Percentiles rank a stretch among this genome's conserved stretches.
These are phyloP conservation scores for Syzygium syzygioides DNA, from an alignment of 441 rosid genomes.

Conservation along the genomic window DNA sequence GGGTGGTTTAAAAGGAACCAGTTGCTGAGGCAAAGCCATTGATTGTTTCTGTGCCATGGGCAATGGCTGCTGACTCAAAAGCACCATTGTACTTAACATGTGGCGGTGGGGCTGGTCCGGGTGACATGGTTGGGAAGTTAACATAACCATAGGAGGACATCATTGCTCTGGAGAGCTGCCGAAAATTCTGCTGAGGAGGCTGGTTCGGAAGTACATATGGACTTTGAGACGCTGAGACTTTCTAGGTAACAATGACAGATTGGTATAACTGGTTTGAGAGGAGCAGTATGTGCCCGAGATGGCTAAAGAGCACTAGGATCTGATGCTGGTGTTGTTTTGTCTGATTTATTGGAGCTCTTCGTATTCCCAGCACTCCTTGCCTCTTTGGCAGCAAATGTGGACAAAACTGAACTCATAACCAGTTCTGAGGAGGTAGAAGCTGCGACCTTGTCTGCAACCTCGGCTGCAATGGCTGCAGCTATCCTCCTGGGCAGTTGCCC, in stretches of 20 bases:
- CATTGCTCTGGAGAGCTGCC: constrained; percentile 43
- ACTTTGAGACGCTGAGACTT: constrained; percentile 29
- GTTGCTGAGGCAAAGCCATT: constrained; percentile 8
- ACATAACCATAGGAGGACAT: constrained; percentile 36
- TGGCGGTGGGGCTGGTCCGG: constrained; percentile 44
- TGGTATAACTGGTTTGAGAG: constrained; percentile 31
- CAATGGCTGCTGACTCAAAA: constrained; percentile 20
- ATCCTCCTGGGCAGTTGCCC: constrained; percentile 54
- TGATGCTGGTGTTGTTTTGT: not conserved
- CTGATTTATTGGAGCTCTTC: constrained; percentile 11
- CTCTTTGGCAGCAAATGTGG: constrained; percentile 90
- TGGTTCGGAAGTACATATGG: constrained; percentile 51
- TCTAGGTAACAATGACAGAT: constrained; percentile 22
- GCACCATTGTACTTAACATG: constrained; percentile 48
- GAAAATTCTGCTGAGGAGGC: constrained; percentile 56
- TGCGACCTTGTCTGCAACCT: constrained; percentile 76
- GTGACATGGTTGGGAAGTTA: constrained; percentile 54
- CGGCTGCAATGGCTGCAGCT: constrained; percentile 86
- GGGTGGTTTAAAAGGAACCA: not conserved
- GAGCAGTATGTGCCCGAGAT: constrained; percentile 35
- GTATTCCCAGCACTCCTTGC: constrained; percentile 47
- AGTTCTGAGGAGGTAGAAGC: constrained; percentile 88
- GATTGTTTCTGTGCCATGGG: no score
- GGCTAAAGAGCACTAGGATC: constrained; percentile 38
- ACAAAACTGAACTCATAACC: constrained; percentile 88